Percentiles rank a stretch among this genome's conserved stretches.
These are phyloP conservation scores for Rhodocollybia butyracea DNA, from an alignment of 768 basidiomycete genomes.

Conservation along the genomic window DNA sequence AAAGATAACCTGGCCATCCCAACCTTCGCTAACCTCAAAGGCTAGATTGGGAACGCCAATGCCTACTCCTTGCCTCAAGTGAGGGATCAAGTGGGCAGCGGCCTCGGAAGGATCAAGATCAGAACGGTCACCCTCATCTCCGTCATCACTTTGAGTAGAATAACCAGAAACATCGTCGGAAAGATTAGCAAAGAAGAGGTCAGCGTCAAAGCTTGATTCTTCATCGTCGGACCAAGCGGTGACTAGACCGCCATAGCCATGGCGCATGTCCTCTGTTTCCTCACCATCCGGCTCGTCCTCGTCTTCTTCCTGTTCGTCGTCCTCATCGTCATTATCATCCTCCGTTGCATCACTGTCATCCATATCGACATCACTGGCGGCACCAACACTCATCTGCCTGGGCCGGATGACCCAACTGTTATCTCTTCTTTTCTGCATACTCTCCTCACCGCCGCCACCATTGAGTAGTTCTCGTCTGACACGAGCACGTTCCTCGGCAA, in stretches of 20 bases:
- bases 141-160: constrained; percentile 29
- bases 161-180: constrained; percentile 45
- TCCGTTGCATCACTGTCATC: constrained; percentile 59
- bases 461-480: constrained; percentile 59
- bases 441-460: constrained; percentile 39
- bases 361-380: constrained; percentile 57
- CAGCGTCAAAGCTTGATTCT: constrained; percentile 78
- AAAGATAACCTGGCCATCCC: constrained; percentile 75
- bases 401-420: constrained; percentile 66
- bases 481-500: constrained; percentile 51
- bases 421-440: constrained; percentile 9
- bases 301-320: constrained; percentile 20
- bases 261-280: constrained; percentile 41
- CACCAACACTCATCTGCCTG: constrained; percentile 66
- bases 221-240: constrained; percentile 78
- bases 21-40: constrained; percentile 69
- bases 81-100: constrained; percentile 24
- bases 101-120: constrained; percentile 29
- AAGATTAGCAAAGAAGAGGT: constrained; percentile 80
- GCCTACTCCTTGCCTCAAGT: constrained; percentile 27
- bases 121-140: constrained; percentile 45
- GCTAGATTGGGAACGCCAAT: constrained; percentile 40
- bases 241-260: constrained; percentile 58
- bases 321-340: constrained; percentile 55
- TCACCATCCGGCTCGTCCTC: constrained; percentile 33